Base-by-base conservation (phyloP, 2,329 filamentous ascomycete species). In the Fusarium sp. region DNA sequence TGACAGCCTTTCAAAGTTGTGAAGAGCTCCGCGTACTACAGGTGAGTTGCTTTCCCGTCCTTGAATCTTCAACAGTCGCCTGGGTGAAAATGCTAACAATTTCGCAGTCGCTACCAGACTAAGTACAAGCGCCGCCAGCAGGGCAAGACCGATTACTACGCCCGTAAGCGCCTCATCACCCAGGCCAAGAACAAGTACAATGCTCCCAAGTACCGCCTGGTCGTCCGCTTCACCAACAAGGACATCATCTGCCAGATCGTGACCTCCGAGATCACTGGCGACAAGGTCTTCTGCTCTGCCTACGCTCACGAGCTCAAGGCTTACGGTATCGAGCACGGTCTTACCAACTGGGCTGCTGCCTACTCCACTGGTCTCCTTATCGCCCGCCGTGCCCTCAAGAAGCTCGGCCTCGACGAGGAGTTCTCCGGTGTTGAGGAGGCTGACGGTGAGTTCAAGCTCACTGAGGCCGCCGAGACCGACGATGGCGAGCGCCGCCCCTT, bases 141-240 rank as follows among this genome's bases (percentile, higher is more conserved):
- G 79, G 96, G 96, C 82, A 99, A 99, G 92, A 99, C 96, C 87
- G 96, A 99, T 83, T 99, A 99, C 93, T 98, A 97, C 84, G 96
- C 96, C 82, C 95, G 96, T 83, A 98, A 98, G 93, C 92, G 96
- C 81, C 89, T 99, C 84, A 96, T 98, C 88, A 94, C 93, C 87
- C 96, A 99, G 89, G 96, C 96, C 86, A 99, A 98, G 93, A 99
- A 99, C 93, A 99, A 99, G 92, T 99, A 98, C 92, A 97, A 97
- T 86, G 92, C 96, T 71, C 96, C 96, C 85, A 99, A 99, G 90
- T 98, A 99, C 91, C 93, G 96, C 81, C 91, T 99, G 80, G 96
- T 99, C 75, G 93, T 99, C 82, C 96, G 96, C 83, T 97, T 97
- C 91, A 96, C 93, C 88, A 97, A 98, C 91, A 93, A 94, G 85